These are phyloP conservation scores for Pichia thaimueangensis DNA, from an alignment of 805 yeast genomes.

Conservation along the genomic window DNA sequence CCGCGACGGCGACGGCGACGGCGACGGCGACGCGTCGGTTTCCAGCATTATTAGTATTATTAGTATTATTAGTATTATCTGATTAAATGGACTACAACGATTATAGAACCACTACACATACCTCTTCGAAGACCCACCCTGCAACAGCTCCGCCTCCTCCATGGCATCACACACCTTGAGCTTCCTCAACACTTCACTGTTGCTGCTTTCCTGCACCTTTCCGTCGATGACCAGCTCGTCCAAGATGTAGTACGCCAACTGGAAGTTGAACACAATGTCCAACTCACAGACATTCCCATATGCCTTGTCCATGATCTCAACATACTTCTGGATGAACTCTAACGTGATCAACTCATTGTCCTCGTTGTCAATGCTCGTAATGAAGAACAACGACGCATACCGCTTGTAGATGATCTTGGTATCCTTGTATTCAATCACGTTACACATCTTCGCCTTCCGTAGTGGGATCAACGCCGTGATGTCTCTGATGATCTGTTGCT, in stretches of 20 bases:
- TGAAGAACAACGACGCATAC: constrained; percentile 88
- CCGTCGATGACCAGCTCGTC: constrained; percentile 92
- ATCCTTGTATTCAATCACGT: constrained; percentile 80
- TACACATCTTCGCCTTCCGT: constrained; percentile 92
- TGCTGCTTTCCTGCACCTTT: constrained; percentile 74
- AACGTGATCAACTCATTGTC: constrained; percentile 84
- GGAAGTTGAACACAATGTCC: constrained; percentile 93
- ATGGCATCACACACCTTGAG: constrained; percentile 34
- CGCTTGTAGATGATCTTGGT: constrained; percentile 83
- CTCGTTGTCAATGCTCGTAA: constrained; percentile 74
- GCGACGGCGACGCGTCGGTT: too few relatives aligned
- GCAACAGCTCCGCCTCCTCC: constrained; percentile 70
- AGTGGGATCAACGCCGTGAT: constrained; percentile 78
- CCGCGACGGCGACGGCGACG: too few relatives aligned
- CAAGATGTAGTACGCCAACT: constrained; percentile 84
- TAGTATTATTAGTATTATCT: too few relatives aligned
- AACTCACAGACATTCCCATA: constrained; percentile 95
- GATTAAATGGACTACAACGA: not conserved
- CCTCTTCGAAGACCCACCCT: constrained; percentile 33
- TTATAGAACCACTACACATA: not conserved
- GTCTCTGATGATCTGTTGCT: constrained; percentile 76
- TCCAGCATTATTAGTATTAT: too few relatives aligned
- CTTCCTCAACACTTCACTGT: constrained; percentile 67
- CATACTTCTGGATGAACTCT: constrained; percentile 86
- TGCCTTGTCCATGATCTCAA: constrained; percentile 92